Evolutionary conservation across 495 filamentous ascomycete genomes (phyloP).

Genomic region (Staphylotrichum longicolle): DNA sequence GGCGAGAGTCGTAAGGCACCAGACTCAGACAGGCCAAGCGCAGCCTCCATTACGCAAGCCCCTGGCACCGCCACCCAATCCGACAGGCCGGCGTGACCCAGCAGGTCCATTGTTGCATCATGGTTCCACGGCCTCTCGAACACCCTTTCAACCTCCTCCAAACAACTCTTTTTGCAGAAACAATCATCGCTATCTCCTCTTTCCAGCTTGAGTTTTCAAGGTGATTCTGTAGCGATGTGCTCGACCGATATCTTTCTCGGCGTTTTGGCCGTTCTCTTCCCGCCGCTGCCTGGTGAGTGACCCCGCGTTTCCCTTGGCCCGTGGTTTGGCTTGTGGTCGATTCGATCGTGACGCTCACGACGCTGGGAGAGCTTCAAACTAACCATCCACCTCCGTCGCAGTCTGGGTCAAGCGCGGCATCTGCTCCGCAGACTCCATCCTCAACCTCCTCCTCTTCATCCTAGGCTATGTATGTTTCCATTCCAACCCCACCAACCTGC

Average conservation of each 20-base stretch:
- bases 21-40: slow-evolving; percentile 11
- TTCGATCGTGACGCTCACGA: slow-evolving; percentile 23
- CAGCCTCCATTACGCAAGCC: slow-evolving; percentile 31
- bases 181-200: background rate
- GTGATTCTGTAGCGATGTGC: slow-evolving; percentile 46
- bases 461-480: slow-evolving; percentile 65
- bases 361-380: background rate
- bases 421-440: slow-evolving; percentile 88
- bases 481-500: background rate
- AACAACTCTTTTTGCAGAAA: background rate
- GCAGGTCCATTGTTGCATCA: slow-evolving; percentile 24
- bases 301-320: slow-evolving; percentile 16
- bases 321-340: slow-evolving; percentile 17
- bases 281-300: slow-evolving; percentile 79
- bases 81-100: slow-evolving; percentile 6
- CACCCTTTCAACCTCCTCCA: background rate
- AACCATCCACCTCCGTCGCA: slow-evolving; percentile 34
- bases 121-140: slow-evolving; percentile 4
- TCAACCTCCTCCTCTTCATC: slow-evolving; percentile 88
- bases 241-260: slow-evolving; percentile 83
- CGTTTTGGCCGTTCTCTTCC: slow-evolving; percentile 87
- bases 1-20: background rate
- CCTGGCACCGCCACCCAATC: slow-evolving; percentile 22
- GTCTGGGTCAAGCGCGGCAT: slow-evolving; percentile 96
- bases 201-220: background rate